A percentile compares a stretch with the other conserved stretches of the same genome.
phyloP scores from a whole-genome alignment of 495 filamentous ascomycete species.

The Arthonia radiata region DNA sequence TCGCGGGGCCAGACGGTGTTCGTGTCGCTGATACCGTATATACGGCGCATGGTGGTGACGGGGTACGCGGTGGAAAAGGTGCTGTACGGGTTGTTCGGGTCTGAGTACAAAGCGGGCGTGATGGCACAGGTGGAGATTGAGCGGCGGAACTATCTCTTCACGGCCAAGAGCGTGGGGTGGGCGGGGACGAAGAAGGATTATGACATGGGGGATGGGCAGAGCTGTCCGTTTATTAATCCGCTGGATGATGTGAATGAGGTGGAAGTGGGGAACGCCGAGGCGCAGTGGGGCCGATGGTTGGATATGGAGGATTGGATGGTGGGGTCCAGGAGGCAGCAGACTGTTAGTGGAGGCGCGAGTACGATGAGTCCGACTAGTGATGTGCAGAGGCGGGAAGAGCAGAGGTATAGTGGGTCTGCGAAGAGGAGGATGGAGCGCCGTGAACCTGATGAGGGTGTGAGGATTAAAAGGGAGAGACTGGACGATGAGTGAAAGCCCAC shows the following conservation, averaged over 20 bases:
- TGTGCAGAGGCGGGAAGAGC: no score
- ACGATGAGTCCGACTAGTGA: no score
- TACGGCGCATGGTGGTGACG: conserved; percentile 73
- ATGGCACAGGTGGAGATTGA: conserved; percentile 71
- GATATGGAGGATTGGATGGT: conserved; percentile 96
- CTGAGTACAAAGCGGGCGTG: conserved; percentile 62
- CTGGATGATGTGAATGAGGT: conserved; percentile 45
- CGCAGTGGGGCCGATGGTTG: conserved; percentile 62
- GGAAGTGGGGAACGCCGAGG: conserved; percentile 68
- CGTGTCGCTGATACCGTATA: conserved; percentile 64
- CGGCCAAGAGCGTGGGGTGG: conserved; percentile 80
- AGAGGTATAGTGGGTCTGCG: no score
- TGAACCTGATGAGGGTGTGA: no score
- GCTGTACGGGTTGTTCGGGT: conserved; percentile 83
- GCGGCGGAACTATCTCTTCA: conserved; percentile 81
- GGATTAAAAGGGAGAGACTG: no score
- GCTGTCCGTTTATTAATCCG: conserved; percentile 64
- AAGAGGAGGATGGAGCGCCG: no score
- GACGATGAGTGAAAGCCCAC: no score
- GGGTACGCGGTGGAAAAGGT: conserved; percentile 70
- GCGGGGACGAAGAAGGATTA: conserved; percentile 68
- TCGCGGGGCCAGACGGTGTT: conserved; percentile 8
- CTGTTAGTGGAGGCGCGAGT: no score
- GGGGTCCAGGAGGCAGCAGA: conserved; percentile 33
- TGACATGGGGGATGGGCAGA: conserved; percentile 58